These are phyloP conservation scores for Pinus albicaulis DNA, from an alignment of 75 land plant species.

Conservation along the genomic window DNA sequence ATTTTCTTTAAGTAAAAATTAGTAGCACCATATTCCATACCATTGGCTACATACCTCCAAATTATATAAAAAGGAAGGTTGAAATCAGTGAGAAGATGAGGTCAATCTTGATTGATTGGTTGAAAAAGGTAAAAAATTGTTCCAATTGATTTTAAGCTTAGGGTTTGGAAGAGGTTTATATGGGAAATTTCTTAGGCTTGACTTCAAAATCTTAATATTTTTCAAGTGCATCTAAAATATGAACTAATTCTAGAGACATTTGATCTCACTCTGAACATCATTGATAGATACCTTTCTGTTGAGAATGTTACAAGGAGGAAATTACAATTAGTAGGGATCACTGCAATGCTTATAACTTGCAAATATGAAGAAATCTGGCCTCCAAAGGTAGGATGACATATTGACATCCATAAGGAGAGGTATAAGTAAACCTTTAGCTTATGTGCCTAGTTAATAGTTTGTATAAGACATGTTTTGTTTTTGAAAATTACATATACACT, in stretches of 20 bases:
- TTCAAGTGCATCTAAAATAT: slow-evolving; percentile 64
- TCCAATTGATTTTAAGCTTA: neutral
- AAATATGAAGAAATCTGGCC: slow-evolving; percentile 94
- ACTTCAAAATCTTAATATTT: neutral
- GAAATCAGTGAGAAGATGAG: slow-evolving; percentile 88
- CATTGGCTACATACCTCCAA: slow-evolving; percentile 38
- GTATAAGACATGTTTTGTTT: no score
- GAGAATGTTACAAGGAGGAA: slow-evolving; percentile 50
- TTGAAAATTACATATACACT: no score
- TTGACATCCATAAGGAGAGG: no score
- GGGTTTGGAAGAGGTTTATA: neutral
- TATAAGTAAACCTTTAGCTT: no score
- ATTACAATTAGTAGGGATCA: slow-evolving; percentile 72
- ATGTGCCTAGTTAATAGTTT: no score
- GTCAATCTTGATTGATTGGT: slow-evolving; percentile 81
- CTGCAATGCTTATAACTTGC: slow-evolving; percentile 86
- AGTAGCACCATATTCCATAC: slow-evolving; percentile 19
- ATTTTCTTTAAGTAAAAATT: neutral
- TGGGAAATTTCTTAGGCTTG: neutral
- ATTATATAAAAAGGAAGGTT: slow-evolving; percentile 68
- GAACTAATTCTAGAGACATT: slow-evolving; percentile 86
- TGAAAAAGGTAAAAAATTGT: slow-evolving; percentile 50
- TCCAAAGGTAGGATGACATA: slow-evolving; percentile 40
- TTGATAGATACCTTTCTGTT: slow-evolving; percentile 66
- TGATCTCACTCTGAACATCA: slow-evolving; percentile 60